A percentile compares a stretch with the other conserved stretches of the same genome.
These are phyloP conservation scores for Martiniozyma abietophila DNA, from an alignment of 805 yeast genomes.

Conservation along the genomic window DNA sequence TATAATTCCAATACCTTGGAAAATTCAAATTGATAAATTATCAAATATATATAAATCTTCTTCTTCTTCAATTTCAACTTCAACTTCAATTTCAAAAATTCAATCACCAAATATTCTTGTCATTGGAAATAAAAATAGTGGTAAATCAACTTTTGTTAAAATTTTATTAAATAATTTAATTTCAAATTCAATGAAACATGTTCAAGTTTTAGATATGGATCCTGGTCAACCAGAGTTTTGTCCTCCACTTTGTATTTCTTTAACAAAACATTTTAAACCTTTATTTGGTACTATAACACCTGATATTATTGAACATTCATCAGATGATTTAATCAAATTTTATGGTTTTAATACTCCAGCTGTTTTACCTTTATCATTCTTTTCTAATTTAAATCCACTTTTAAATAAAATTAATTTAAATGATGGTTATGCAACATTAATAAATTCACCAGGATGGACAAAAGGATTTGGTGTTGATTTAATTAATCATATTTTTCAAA, in stretches of 20 bases:
- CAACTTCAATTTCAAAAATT: no score
- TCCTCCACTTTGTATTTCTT: constrained; percentile 59
- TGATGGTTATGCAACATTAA: constrained; percentile 23
- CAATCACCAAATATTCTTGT: constrained; percentile 28
- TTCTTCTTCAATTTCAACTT: background rate
- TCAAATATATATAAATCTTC: constrained; percentile 9
- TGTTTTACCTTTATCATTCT: constrained; percentile 51
- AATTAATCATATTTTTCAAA: constrained; percentile 36
- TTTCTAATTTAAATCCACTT: constrained; percentile 33
- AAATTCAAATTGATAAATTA: constrained; percentile 11
- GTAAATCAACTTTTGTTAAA: constrained; percentile 67
- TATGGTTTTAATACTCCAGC: constrained; percentile 65
- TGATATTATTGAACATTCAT: constrained; percentile 23
- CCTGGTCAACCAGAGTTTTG: constrained; percentile 86
- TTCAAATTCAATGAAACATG: constrained; percentile 11
- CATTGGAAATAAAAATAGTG: constrained; percentile 66
- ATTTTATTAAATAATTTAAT: constrained; percentile 42
- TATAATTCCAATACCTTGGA: constrained; percentile 22
- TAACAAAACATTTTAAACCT: constrained; percentile 29
- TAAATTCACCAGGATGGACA: constrained; percentile 88
- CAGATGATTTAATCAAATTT: constrained; percentile 22
- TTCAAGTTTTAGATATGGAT: constrained; percentile 64
- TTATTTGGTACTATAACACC: constrained; percentile 28
- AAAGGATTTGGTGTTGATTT: constrained; percentile 76
- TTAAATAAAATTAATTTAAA: constrained; percentile 20